A percentile compares a stretch with the other conserved stretches of the same genome.
Conservation (phyloP, 176 grass and related monocot species). For the Eleusine indica region DNA sequence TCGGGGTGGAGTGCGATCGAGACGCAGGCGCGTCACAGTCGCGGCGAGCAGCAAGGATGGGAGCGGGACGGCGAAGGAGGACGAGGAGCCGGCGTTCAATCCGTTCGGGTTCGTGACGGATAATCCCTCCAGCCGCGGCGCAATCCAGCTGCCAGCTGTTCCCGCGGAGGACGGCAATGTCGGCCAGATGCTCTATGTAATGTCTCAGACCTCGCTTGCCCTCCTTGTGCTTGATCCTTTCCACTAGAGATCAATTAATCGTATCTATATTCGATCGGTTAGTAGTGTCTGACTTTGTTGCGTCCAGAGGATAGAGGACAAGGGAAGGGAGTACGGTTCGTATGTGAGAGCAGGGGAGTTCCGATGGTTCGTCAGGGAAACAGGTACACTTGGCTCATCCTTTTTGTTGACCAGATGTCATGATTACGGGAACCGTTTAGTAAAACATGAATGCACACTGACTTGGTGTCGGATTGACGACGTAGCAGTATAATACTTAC, state of each 20-base stretch:
- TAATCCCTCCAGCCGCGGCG: constrained; percentile 77
- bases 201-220: not conserved
- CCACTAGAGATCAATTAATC: not conserved
- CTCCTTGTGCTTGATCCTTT: not conserved
- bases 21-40: not conserved
- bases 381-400: constrained; percentile 55
- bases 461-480: not conserved
- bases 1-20: not conserved
- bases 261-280: not conserved
- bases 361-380: constrained; percentile 90
- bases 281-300: constrained; percentile 11
- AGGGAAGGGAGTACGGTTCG: constrained; percentile 77
- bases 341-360: constrained; percentile 81
- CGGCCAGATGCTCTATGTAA: constrained; percentile 97
- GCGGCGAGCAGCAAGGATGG: constrained; percentile 41
- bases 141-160: constrained; percentile 78
- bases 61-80: constrained; percentile 21
- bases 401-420: not conserved
- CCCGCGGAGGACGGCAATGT: constrained; percentile 95
- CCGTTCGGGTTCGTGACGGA: constrained; percentile 95
- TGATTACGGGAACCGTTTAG: not conserved
- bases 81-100: constrained; percentile 56
- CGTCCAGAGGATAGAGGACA: constrained; percentile 84
- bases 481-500: not conserved
- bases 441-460: not conserved